phyloP scores from a whole-genome alignment of 768 basidiomycete genomes.

The Peribolospora baueri region DNA sequence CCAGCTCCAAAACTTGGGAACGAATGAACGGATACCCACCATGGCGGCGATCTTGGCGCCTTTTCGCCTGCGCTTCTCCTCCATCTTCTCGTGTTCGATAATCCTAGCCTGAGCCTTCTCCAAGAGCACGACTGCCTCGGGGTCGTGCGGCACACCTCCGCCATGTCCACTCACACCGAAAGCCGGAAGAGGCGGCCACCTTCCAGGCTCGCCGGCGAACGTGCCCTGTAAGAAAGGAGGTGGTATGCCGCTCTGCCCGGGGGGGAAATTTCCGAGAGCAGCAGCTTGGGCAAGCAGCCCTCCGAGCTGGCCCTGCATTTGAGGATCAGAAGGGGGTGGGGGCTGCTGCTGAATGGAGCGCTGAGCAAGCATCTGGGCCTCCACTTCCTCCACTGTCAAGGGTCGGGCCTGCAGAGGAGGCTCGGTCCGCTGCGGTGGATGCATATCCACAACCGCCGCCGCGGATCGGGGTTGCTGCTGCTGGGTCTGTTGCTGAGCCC shows the following conservation, averaged over 20 bases:
- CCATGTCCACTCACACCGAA: neutral
- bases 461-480: neutral
- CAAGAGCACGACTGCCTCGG: slow-evolving; percentile 66
- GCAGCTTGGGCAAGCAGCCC: neutral
- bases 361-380: slow-evolving; percentile 13
- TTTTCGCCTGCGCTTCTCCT: slow-evolving; percentile 45
- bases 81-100: slow-evolving; percentile 33
- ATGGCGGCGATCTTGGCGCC: slow-evolving; percentile 72
- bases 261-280: neutral
- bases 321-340: neutral
- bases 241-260: neutral
- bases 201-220: neutral
- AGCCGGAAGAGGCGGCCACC: neutral
- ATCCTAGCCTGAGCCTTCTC: slow-evolving; percentile 43
- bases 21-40: slow-evolving; percentile 25
- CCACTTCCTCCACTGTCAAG: slow-evolving; percentile 16
- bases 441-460: neutral
- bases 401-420: neutral
- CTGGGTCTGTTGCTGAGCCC: neutral
- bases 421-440: neutral
- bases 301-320: neutral
- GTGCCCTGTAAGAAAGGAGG: neutral
- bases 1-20: neutral
- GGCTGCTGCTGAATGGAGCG: neutral
- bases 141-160: neutral